phyloP scores from a whole-genome alignment of 768 basidiomycete genomes.

The Kwoniella shandongensis region DNA sequence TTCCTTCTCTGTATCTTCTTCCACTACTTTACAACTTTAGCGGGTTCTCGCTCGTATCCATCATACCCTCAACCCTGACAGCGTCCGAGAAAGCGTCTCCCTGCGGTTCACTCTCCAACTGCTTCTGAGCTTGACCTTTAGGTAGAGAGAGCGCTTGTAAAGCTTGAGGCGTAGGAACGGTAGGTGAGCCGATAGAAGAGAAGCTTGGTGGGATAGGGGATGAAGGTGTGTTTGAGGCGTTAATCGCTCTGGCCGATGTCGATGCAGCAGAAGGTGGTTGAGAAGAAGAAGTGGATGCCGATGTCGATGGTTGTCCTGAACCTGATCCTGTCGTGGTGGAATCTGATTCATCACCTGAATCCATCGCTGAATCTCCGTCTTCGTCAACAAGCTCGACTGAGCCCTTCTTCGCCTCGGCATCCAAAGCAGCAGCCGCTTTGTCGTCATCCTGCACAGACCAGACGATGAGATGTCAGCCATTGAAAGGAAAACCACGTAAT shows the following conservation, averaged over 20 bases:
- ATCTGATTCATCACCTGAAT: slow-evolving; percentile 45
- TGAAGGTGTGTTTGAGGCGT: slow-evolving; percentile 9
- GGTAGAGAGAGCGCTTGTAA: slow-evolving; percentile 18
- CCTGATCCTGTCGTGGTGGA: slow-evolving; percentile 17
- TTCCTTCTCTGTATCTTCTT: too few species aligned
- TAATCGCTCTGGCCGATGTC: slow-evolving; percentile 5
- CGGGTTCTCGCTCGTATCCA: slow-evolving; percentile 49
- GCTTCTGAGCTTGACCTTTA: slow-evolving; percentile 14
- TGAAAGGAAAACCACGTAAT: neutral
- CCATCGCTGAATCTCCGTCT: slow-evolving; percentile 49
- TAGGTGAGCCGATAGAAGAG: slow-evolving; percentile 44
- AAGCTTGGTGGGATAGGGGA: slow-evolving; percentile 28
- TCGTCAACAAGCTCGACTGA: slow-evolving; percentile 39
- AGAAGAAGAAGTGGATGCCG: slow-evolving; percentile 9
- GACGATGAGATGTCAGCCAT: neutral
- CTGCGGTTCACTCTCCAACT: slow-evolving; percentile 39
- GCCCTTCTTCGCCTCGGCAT: slow-evolving; percentile 23
- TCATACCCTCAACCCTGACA: slow-evolving; percentile 48
- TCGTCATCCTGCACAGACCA: slow-evolving; percentile 15
- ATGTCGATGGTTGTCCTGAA: neutral
- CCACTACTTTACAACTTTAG: slow-evolving; percentile 31
- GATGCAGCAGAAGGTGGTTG: slow-evolving; percentile 21
- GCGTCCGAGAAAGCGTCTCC: slow-evolving; percentile 40
- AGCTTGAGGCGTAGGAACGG: slow-evolving; percentile 37
- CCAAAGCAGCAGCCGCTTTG: slow-evolving; percentile 10